These are phyloP conservation scores for Crithidia thermophila DNA, from an alignment of 208 protist species.

Conservation along the genomic window DNA sequence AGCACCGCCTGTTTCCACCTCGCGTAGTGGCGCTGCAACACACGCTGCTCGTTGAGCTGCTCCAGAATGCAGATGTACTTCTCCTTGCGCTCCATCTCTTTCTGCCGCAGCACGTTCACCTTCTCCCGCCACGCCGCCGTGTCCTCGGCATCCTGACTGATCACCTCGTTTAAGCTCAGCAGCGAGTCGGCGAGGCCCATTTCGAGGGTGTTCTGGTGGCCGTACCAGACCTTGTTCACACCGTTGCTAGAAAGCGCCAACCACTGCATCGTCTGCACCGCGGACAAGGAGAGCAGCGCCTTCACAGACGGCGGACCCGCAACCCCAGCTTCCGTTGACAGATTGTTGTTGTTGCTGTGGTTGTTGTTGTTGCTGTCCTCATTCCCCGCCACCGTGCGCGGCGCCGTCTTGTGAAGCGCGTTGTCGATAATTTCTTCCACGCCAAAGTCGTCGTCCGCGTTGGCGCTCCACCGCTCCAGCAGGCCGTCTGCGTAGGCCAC, in stretches of 20 bases:
- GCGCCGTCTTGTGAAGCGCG: constrained; percentile 17
- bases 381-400: neutral
- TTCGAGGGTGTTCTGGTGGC: constrained; percentile 72
- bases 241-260: constrained; percentile 85
- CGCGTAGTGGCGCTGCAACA: constrained; percentile 65
- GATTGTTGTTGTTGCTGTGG: neutral
- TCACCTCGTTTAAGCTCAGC: constrained; percentile 53
- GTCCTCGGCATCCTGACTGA: constrained; percentile 73
- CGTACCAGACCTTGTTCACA: constrained; percentile 89
- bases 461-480: constrained; percentile 85
- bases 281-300: constrained; percentile 45
- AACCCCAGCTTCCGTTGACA: neutral
- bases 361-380: neutral
- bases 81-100: constrained; percentile 60
- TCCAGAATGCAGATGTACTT: constrained; percentile 69
- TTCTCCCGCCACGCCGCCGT: constrained; percentile 71
- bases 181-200: constrained; percentile 62
- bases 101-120: constrained; percentile 43
- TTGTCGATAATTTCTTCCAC: constrained; percentile 79
- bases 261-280: constrained; percentile 81
- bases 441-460: constrained; percentile 85
- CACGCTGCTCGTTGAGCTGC: constrained; percentile 54
- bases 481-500: constrained; percentile 80
- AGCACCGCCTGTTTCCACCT: constrained; percentile 47
- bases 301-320: constrained; percentile 26